These are phyloP conservation scores for Chaetomium strumarium DNA, from an alignment of 2,329 filamentous ascomycete genomes.

Conservation along the genomic window DNA sequence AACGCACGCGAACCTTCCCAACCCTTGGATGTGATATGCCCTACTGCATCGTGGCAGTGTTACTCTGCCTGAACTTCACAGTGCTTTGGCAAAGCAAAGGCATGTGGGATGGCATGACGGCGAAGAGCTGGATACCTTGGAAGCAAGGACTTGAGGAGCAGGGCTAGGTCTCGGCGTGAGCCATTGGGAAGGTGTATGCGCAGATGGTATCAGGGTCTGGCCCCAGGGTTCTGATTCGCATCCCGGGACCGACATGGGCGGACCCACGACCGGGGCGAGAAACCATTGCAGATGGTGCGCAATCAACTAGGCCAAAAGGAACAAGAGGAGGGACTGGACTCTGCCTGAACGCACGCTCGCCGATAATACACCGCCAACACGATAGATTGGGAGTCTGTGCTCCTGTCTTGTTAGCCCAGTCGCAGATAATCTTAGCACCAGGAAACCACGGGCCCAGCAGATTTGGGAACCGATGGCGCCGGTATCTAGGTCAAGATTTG, in stretches of 20 bases:
- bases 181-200: not conserved
- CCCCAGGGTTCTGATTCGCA: conserved; percentile 2
- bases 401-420: conserved; percentile 36
- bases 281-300: not conserved
- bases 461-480: conserved; percentile 6
- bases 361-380: conserved; percentile 23
- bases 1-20: not conserved
- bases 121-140: not conserved
- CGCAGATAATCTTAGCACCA: conserved; percentile 37
- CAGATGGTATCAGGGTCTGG: conserved; percentile 2
- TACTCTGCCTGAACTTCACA: not conserved
- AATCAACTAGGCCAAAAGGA: conserved; percentile 4
- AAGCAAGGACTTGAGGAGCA: not conserved
- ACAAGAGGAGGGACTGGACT: conserved; percentile 19
- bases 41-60: not conserved
- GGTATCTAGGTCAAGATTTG: conserved; percentile 41
- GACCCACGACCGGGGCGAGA: conserved; percentile 6
- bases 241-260: conserved; percentile 3
- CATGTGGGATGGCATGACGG: conserved; percentile 1
- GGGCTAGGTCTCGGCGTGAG: conserved; percentile 1
- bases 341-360: conserved; percentile 19
- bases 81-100: not conserved
- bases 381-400: conserved; percentile 26
- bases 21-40: not conserved
- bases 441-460: conserved; percentile 21